Conservation (phyloP, 2,329 filamentous ascomycete genomes). For the Colletotrichum eremochloae region DNA sequence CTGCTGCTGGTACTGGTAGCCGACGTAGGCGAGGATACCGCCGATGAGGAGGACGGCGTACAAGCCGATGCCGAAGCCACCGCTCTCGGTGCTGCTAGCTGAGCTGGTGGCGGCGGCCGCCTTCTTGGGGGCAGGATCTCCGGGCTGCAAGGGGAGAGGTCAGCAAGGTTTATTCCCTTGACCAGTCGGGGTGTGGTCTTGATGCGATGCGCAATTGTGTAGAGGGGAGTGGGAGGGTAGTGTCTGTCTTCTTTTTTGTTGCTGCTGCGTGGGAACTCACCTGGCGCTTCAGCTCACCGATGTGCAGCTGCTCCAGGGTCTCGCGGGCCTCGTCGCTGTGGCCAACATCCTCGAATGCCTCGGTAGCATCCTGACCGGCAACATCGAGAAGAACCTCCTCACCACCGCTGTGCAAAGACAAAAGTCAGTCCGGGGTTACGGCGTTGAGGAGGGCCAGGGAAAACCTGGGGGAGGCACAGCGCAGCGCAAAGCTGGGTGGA, state of each 20-base stretch:
- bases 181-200: not conserved
- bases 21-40: slow-evolving; percentile 81
- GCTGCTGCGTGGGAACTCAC: slow-evolving; percentile 63
- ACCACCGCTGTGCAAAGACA: slow-evolving; percentile 78
- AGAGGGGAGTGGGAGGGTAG: not conserved
- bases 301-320: slow-evolving; percentile 82
- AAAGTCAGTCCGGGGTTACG: slow-evolving; percentile 13
- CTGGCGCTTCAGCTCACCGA: slow-evolving; percentile 84
- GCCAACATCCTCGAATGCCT: slow-evolving; percentile 99
- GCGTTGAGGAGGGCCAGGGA: not conserved
- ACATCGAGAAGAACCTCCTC: slow-evolving; percentile 98
- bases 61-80: slow-evolving; percentile 80
- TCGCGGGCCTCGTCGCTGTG: slow-evolving; percentile 99
- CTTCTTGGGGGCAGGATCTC: slow-evolving; percentile 81
- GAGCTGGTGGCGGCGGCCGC: slow-evolving; percentile 63
- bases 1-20: slow-evolving; percentile 87
- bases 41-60: slow-evolving; percentile 87
- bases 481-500: slow-evolving; percentile 36
- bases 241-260: not conserved
- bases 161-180: slow-evolving; percentile 40
- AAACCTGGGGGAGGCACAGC: not conserved
- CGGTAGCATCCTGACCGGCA: slow-evolving; percentile 93
- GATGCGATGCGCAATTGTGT: slow-evolving; percentile 16
- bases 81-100: slow-evolving; percentile 61
- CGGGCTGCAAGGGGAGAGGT: slow-evolving; percentile 65